These are phyloP conservation scores for Bipolaris victoriae DNA, from an alignment of 2,329 filamentous ascomycete species.

Conservation along the genomic window DNA sequence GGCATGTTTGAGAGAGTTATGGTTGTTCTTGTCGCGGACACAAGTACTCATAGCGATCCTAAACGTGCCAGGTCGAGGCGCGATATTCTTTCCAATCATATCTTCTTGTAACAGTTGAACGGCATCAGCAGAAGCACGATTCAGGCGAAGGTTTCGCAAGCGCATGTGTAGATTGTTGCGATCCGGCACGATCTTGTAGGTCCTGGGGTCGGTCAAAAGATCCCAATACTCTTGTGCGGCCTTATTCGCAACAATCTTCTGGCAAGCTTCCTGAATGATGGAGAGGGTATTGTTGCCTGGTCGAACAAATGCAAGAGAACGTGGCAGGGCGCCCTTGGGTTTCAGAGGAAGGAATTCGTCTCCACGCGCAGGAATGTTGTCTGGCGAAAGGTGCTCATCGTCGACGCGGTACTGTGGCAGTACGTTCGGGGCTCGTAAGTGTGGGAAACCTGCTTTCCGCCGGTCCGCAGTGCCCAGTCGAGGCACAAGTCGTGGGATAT, in stretches of 20 bases:
- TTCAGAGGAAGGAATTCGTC: slow-evolving; percentile 42
- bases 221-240: slow-evolving; percentile 81
- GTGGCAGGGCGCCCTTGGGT: slow-evolving; percentile 29
- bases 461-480: slow-evolving; percentile 42
- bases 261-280: slow-evolving; percentile 69
- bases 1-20: slow-evolving; percentile 69
- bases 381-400: slow-evolving; percentile 37
- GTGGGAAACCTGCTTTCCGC: slow-evolving; percentile 32
- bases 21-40: slow-evolving; percentile 76
- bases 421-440: slow-evolving; percentile 47
- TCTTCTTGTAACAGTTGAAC: slow-evolving; percentile 61
- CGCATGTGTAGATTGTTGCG: slow-evolving; percentile 71
- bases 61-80: slow-evolving; percentile 61
- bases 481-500: slow-evolving; percentile 65
- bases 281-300: slow-evolving; percentile 68
- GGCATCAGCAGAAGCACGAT: slow-evolving; percentile 68
- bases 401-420: slow-evolving; percentile 34
- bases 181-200: slow-evolving; percentile 72
- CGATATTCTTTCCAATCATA: slow-evolving; percentile 35
- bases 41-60: slow-evolving; percentile 76
- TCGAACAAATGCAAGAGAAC: slow-evolving; percentile 50
- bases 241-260: slow-evolving; percentile 64
- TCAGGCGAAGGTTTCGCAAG: slow-evolving; percentile 69
- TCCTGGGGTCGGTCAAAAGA: slow-evolving; percentile 62
- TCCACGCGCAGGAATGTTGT: slow-evolving; percentile 30